Conservation (phyloP, 2,329 filamentous ascomycete species). For the Exophiala xenobiotica region DNA sequence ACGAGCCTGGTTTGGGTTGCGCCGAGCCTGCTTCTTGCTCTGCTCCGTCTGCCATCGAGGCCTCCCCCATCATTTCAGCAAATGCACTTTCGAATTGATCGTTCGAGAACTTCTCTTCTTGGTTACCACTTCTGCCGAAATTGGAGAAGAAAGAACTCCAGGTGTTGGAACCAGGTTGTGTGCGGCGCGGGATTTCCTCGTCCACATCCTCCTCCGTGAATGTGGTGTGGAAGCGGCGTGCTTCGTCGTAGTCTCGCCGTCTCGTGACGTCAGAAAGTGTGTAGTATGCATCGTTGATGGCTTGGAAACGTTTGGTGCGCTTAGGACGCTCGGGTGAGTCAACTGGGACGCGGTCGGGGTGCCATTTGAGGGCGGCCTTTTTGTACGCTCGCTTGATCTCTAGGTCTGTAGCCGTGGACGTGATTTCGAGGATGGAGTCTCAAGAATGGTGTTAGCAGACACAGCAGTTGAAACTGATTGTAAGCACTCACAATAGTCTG, state of each 20-base stretch:
- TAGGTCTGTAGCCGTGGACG: conserved; percentile 71
- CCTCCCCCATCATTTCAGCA: conserved; percentile 84
- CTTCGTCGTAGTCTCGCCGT: conserved; percentile 79
- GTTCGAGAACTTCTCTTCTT: conserved; percentile 60
- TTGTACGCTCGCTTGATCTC: conserved; percentile 96
- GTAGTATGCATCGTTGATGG: conserved; percentile 91
- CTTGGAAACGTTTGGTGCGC: conserved; percentile 85
- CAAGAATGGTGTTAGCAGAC: not conserved
- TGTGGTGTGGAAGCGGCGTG: conserved; percentile 58
- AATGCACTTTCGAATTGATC: conserved; percentile 87
- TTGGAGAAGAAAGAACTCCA: conserved; percentile 67
- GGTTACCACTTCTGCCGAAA: conserved; percentile 48
- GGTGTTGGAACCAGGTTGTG: conserved; percentile 59
- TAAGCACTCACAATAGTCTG: conserved; percentile 32
- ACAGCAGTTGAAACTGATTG: no score
- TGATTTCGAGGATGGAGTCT: conserved; percentile 62
- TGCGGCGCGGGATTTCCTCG: conserved; percentile 27
- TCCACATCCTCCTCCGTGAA: conserved; percentile 49
- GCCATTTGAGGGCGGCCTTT: conserved; percentile 83
- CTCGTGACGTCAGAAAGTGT: conserved; percentile 77
- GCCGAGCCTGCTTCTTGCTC: conserved; percentile 40
- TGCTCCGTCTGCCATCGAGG: conserved; percentile 74
- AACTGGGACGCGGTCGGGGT: conserved; percentile 83
- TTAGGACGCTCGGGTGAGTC: conserved; percentile 78
- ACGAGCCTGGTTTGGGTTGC: conserved; percentile 57